Conservation (phyloP, 2,329 filamentous ascomycete genomes). For the Fusarium liriodendri region DNA sequence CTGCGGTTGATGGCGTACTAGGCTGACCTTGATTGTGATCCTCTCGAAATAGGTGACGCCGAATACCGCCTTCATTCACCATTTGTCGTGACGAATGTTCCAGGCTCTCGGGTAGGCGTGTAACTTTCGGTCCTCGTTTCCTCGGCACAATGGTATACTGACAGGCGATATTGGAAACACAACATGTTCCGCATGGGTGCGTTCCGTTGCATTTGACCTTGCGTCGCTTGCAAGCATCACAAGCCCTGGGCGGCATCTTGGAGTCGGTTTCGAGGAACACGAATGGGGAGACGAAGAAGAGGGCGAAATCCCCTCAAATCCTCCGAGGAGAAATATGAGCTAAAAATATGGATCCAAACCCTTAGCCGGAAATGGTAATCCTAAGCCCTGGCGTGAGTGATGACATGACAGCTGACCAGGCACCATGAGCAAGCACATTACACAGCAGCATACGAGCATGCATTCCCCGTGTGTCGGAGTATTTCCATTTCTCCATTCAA, state of each 20-base stretch:
- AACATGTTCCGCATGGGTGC: neutral
- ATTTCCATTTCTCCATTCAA: too few species aligned
- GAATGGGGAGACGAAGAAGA: neutral
- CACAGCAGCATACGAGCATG: too few species aligned
- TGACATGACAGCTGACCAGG: neutral
- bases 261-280: neutral
- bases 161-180: neutral
- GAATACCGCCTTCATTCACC: neutral
- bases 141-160: neutral
- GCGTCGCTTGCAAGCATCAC: neutral
- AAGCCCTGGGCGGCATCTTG: neutral
- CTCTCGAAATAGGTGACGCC: neutral
- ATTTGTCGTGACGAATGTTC: neutral
- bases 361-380: neutral
- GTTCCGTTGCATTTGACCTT: conserved; percentile 1
- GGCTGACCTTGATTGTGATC: neutral
- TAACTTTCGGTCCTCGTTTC: neutral
- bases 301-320: neutral
- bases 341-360: neutral
- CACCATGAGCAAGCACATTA: neutral
- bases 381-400: neutral
- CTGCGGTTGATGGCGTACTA: neutral
- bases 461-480: too few species aligned
- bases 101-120: neutral
- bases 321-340: neutral